These are phyloP conservation scores for Talaromyces nanjingensis DNA, from an alignment of 495 filamentous ascomycete genomes.

Conservation along the genomic window DNA sequence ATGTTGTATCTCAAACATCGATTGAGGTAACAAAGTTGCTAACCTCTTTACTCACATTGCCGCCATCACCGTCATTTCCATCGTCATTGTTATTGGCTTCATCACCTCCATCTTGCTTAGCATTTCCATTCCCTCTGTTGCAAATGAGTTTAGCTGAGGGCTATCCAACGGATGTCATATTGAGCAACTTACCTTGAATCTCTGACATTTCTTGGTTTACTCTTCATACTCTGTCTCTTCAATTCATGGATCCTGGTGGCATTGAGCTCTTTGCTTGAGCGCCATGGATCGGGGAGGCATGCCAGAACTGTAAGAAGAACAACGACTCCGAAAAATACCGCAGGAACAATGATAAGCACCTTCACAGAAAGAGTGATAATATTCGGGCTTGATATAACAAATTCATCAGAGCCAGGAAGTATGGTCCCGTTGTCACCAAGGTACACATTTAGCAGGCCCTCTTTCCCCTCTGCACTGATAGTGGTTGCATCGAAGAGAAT, in stretches of 20 bases:
- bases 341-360: slow-evolving; percentile 23
- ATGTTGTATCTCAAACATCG: neutral
- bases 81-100: neutral
- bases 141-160: neutral
- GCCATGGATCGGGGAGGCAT: slow-evolving; percentile 4
- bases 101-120: neutral
- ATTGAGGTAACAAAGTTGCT: neutral
- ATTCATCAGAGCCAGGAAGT: slow-evolving; percentile 17
- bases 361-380: slow-evolving; percentile 23
- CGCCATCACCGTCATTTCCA: neutral
- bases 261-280: slow-evolving; percentile 3
- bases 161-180: neutral
- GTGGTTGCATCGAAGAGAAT: slow-evolving; percentile 22
- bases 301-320: neutral
- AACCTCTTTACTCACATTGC: neutral
- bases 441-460: neutral
- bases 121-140: neutral
- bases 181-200: neutral
- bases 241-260: neutral
- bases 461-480: slow-evolving; percentile 7
- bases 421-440: slow-evolving; percentile 8
- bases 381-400: slow-evolving; percentile 29
- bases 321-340: slow-evolving; percentile 12
- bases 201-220: neutral
- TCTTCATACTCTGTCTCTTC: neutral